These are phyloP conservation scores for Saxophila tyrrhenica DNA, from an alignment of 495 filamentous ascomycete genomes.

Conservation along the genomic window DNA sequence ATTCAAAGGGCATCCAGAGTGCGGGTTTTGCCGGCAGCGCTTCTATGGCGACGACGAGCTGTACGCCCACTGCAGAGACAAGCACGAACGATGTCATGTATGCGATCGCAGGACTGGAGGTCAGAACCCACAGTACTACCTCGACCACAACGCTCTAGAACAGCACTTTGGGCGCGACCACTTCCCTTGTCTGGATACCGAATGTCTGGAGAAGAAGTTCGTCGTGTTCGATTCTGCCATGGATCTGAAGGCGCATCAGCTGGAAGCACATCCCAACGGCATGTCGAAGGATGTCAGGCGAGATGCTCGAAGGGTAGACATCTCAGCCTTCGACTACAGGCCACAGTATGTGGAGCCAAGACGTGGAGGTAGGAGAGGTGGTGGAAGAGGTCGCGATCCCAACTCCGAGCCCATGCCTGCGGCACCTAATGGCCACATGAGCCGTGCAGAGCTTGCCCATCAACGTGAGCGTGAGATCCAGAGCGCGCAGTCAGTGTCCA, in stretches of 20 bases:
- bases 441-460: constrained; percentile 81
- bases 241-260: constrained; percentile 80
- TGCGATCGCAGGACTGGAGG: constrained; percentile 66
- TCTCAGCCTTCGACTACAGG: constrained; percentile 73
- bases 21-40: constrained; percentile 77
- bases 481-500: constrained; percentile 65
- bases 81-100: constrained; percentile 89
- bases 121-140: constrained; percentile 74
- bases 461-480: constrained; percentile 88
- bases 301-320: constrained; percentile 77
- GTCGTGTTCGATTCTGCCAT: constrained; percentile 93
- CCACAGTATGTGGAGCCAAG: constrained; percentile 54
- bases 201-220: constrained; percentile 94
- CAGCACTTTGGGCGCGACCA: constrained; percentile 80
- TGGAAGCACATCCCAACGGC: constrained; percentile 63
- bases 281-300: constrained; percentile 72
- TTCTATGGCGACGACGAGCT: constrained; percentile 97
- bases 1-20: constrained; percentile 92
- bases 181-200: constrained; percentile 69
- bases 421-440: constrained; percentile 70
- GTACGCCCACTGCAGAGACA: constrained; percentile 80
- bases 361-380: constrained; percentile 41
- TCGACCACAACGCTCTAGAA: constrained; percentile 73
- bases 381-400: constrained; percentile 58
- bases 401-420: constrained; percentile 68